Percentiles rank a stretch among this genome's conserved stretches.
Evolutionary conservation across 495 filamentous ascomycete genomes (phyloP).

Genomic region (Lasiosphaeriaceae sp.): DNA sequence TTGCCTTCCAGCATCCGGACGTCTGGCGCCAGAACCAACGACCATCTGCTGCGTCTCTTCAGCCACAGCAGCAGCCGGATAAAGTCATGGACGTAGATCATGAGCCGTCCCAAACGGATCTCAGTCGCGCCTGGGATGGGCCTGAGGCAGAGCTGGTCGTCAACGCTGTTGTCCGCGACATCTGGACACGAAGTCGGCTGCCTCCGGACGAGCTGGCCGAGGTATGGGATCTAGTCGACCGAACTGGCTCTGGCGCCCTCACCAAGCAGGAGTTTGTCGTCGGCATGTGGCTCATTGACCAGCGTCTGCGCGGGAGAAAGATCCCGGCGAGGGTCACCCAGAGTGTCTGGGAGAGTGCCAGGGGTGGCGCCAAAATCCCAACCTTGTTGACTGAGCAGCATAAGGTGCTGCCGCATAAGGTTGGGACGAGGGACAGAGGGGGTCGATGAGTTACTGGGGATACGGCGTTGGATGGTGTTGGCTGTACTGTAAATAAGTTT

Average conservation of each 20-base stretch:
- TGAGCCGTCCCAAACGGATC: conserved; percentile 5
- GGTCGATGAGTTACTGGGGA: too few species aligned
- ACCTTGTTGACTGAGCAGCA: too few species aligned
- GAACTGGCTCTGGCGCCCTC: conserved; percentile 54
- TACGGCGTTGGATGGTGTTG: too few species aligned
- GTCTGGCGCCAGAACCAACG: neutral
- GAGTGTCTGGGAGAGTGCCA: conserved; percentile 85
- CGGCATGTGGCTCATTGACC: conserved; percentile 93
- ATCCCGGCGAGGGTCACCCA: conserved; percentile 71
- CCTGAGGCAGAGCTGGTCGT: conserved; percentile 55
- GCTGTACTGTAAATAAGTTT: too few species aligned
- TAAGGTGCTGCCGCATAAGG: conserved; percentile 25
- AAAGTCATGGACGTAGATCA: neutral
- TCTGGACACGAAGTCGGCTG: conserved; percentile 78
- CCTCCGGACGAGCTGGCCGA: conserved; percentile 64
- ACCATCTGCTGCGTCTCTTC: too few species aligned
- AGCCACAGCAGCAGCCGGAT: neutral
- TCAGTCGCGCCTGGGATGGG: conserved; percentile 13
- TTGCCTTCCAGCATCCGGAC: conserved; percentile 10
- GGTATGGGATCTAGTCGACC: conserved; percentile 83
- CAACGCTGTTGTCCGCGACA: conserved; percentile 78
- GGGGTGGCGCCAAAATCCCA: conserved; percentile 35
- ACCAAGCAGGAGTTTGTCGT: conserved; percentile 85
- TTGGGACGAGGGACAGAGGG: conserved; percentile 12
- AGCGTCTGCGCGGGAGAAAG: conserved; percentile 82